Evolutionary conservation across 2,329 filamentous ascomycete genomes (phyloP).

Genomic region (Fusarium incarnatum): DNA sequence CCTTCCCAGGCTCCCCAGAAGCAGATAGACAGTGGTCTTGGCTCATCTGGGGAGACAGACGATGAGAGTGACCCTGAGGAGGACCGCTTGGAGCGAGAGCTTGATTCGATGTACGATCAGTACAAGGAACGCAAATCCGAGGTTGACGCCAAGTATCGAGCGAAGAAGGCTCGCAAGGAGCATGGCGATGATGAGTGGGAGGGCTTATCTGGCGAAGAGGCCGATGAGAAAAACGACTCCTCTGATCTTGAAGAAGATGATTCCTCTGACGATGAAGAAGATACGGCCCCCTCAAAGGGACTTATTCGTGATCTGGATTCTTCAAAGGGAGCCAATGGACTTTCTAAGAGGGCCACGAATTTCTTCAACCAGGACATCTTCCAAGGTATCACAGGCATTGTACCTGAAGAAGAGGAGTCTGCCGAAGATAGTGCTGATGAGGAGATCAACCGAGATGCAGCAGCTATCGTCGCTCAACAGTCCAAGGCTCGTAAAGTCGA

Average conservation of each 20-base stretch:
- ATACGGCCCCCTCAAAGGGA: slow-evolving; percentile 37
- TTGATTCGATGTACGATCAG: slow-evolving; percentile 88
- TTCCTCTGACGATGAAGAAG: slow-evolving; percentile 52
- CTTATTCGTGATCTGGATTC: slow-evolving; percentile 55
- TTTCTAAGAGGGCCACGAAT: slow-evolving; percentile 72
- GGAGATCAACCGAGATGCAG: slow-evolving; percentile 50
- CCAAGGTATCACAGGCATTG: slow-evolving; percentile 78
- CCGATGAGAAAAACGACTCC: slow-evolving; percentile 62
- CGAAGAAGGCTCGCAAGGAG: slow-evolving; percentile 87
- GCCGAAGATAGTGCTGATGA: slow-evolving; percentile 47
- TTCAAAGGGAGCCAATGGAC: slow-evolving; percentile 33
- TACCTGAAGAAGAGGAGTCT: slow-evolving; percentile 60
- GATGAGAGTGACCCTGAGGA: slow-evolving; percentile 80
- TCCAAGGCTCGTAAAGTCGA: slow-evolving; percentile 45
- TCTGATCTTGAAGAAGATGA: slow-evolving; percentile 66
- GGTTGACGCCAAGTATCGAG: slow-evolving; percentile 85
- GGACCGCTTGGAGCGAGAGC: slow-evolving; percentile 83
- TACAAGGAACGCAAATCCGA: slow-evolving; percentile 85
- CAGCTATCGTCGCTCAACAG: slow-evolving; percentile 44
- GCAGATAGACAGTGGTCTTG: slow-evolving; percentile 70
- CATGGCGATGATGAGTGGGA: slow-evolving; percentile 92
- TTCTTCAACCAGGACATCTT: slow-evolving; percentile 98
- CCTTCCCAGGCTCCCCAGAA: slow-evolving; percentile 68
- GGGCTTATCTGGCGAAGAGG: slow-evolving; percentile 79
- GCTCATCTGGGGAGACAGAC: slow-evolving; percentile 66